A percentile compares a stretch with the other conserved stretches of the same genome.
Conservation (phyloP, 768 basidiomycete species). For the Inosperma sp. region DNA sequence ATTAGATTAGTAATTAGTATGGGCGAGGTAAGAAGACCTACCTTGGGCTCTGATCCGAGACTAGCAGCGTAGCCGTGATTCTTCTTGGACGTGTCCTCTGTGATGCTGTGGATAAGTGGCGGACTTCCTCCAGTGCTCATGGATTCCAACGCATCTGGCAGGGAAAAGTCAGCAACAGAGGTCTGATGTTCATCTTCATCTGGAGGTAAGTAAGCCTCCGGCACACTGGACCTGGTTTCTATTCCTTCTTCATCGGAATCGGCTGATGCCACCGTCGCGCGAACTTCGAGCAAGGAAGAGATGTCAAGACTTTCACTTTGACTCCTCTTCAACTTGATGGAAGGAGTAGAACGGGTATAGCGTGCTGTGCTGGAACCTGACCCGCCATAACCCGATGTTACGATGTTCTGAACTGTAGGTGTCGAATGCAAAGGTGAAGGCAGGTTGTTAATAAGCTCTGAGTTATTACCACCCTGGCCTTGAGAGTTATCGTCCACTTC, state of each 20-base stretch:
- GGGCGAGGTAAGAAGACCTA: constrained; percentile 21
- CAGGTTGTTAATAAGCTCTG: constrained; percentile 37
- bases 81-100: constrained; percentile 43
- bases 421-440: constrained; percentile 63
- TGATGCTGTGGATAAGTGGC: constrained; percentile 34
- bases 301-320: constrained; percentile 57
- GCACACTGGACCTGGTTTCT: constrained; percentile 47
- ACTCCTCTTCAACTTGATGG: constrained; percentile 43
- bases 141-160: constrained; percentile 55
- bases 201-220: constrained; percentile 48
- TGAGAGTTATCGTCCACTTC: constrained; percentile 31
- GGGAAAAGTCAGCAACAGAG: constrained; percentile 39
- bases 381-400: constrained; percentile 44
- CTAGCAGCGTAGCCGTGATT: constrained; percentile 54
- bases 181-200: constrained; percentile 36
- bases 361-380: constrained; percentile 45
- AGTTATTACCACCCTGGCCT: constrained; percentile 30
- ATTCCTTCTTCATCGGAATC: constrained; percentile 26
- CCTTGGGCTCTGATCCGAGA: constrained; percentile 59
- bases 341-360: constrained; percentile 47
- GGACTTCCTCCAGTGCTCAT: constrained; percentile 55
- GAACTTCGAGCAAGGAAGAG: constrained; percentile 46
- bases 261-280: constrained; percentile 29
- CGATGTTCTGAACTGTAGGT: constrained; percentile 46
- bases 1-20: background rate